Conservation (phyloP, 179 eudicot genomes). For the Beta corolliflora region DNA sequence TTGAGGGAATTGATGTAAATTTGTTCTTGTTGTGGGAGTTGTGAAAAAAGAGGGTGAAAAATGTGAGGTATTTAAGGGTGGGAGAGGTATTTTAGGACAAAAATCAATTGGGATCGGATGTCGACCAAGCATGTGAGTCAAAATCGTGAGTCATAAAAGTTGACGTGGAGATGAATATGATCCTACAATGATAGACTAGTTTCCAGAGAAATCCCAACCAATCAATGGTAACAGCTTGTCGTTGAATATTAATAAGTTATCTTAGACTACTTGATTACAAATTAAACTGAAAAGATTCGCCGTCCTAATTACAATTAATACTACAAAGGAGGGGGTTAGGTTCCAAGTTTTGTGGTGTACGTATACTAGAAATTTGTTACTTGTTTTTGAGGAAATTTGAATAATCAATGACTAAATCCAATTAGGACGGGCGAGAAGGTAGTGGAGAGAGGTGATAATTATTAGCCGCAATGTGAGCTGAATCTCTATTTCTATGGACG, state of each 20-base stretch:
- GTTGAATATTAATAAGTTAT: no score
- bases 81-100: neutral
- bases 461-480: no score
- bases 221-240: slow-evolving; percentile 7
- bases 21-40: neutral
- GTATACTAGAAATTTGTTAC: no score
- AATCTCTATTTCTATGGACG: no score
- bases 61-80: slow-evolving; percentile 7
- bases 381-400: no score
- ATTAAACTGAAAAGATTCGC: neutral
- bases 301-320: neutral
- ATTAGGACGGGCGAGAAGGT: no score
- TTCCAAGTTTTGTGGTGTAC: slow-evolving; percentile 14
- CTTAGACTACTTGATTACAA: neutral
- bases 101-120: neutral
- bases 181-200: slow-evolving; percentile 6
- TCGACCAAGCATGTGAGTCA: slow-evolving; percentile 5
- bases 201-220: neutral
- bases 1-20: neutral
- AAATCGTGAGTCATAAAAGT: neutral
- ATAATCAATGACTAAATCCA: no score
- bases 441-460: no score
- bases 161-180: slow-evolving; percentile 14
- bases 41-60: neutral
- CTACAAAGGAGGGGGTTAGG: neutral